Evolutionary conservation across 2,329 filamentous ascomycete genomes (phyloP).

Genomic region (Juglanconis sp.): DNA sequence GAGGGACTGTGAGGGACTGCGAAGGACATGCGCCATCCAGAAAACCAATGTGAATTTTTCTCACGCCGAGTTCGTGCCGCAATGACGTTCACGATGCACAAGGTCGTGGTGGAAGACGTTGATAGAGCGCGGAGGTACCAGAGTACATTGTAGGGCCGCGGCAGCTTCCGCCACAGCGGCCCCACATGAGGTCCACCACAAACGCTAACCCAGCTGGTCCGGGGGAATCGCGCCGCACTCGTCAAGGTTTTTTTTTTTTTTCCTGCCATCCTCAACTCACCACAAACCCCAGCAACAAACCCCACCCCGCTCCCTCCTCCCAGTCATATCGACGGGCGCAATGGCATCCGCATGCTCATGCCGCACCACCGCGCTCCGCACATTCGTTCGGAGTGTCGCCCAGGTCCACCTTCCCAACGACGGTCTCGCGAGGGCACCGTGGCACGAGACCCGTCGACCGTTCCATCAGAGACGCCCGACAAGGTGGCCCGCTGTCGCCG

Average conservation of each 20-base stretch:
- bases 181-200: not conserved
- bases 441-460: not conserved
- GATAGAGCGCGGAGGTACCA: too few relatives aligned
- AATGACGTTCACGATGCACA: too few relatives aligned
- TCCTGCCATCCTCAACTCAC: not conserved
- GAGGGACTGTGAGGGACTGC: too few relatives aligned
- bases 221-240: not conserved
- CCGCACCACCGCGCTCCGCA: constrained; percentile 40
- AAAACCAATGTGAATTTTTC: too few relatives aligned
- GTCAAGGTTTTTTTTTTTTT: not conserved
- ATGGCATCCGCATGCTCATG: constrained; percentile 37
- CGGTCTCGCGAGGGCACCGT: constrained; percentile 1
- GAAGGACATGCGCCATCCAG: too few relatives aligned
- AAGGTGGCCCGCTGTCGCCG: not conserved
- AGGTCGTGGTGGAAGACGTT: too few relatives aligned
- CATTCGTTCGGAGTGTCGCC: constrained; percentile 46
- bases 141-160: not conserved
- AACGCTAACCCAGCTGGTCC: not conserved
- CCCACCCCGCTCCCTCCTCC: not conserved
- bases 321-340: not conserved
- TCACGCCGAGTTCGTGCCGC: too few relatives aligned
- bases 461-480: not conserved
- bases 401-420: constrained; percentile 33
- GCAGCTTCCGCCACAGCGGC: not conserved
- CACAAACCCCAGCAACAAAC: not conserved